These are phyloP conservation scores for Penicillium pancosmium DNA, from an alignment of 495 filamentous ascomycete species.

Conservation along the genomic window DNA sequence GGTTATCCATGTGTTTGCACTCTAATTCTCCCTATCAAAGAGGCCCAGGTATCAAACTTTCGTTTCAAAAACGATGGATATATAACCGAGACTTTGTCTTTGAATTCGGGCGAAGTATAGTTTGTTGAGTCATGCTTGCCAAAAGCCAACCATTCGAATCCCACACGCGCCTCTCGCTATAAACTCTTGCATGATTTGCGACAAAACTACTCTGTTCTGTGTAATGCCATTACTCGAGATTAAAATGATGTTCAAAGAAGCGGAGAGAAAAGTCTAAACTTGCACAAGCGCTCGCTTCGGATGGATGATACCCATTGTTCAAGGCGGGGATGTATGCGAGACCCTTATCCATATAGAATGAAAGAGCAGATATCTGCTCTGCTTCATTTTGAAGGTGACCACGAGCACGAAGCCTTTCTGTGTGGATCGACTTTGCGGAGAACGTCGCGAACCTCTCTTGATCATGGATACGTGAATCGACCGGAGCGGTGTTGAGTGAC, in stretches of 20 bases:
- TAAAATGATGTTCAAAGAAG: background rate
- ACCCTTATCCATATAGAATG: background rate
- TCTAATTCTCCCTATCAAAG: no score
- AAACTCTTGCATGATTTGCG: background rate
- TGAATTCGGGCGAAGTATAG: background rate
- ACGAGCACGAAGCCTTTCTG: background rate
- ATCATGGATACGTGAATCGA: background rate
- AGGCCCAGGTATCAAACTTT: no score
- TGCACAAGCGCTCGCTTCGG: background rate
- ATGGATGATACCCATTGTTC: background rate
- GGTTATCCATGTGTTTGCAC: no score
- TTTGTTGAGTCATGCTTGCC: background rate
- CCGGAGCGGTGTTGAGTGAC: background rate
- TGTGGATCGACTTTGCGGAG: background rate
- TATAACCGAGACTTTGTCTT: background rate
- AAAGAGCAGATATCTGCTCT: no score
- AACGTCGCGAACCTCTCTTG: background rate
- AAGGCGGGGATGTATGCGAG: background rate
- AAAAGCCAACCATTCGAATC: background rate
- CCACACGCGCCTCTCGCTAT: background rate
- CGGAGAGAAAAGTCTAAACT: background rate
- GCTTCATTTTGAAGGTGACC: background rate
- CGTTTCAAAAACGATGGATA: background rate
- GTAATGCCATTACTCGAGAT: background rate
- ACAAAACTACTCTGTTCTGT: background rate